These are phyloP conservation scores for Ophiostoma himal-ulmi DNA, from an alignment of 2,329 filamentous ascomycete genomes.

Conservation along the genomic window DNA sequence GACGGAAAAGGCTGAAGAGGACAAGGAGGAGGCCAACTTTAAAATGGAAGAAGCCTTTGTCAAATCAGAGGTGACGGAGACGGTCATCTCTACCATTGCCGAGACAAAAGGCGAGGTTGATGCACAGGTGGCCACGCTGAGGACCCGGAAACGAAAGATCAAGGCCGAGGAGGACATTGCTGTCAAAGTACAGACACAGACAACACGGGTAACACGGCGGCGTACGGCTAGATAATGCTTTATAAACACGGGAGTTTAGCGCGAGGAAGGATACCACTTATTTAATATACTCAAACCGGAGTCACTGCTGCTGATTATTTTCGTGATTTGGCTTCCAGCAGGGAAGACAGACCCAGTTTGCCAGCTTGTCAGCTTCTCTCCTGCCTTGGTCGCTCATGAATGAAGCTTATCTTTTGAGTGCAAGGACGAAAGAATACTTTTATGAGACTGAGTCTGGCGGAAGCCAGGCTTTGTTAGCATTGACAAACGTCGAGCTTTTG, in stretches of 20 bases:
- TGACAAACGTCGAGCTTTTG: no score
- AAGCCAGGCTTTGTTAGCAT: no score
- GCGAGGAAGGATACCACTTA: neutral
- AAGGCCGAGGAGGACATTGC: neutral
- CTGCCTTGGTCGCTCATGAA: no score
- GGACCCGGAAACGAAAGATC: constrained; percentile 8
- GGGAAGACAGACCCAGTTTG: no score
- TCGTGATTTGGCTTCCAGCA: neutral
- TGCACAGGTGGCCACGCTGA: neutral
- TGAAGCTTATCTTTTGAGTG: no score
- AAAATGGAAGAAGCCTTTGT: neutral
- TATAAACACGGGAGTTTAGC: neutral
- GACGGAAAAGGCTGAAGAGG: constrained; percentile 31
- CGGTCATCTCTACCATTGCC: neutral
- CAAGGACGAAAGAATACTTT: no score
- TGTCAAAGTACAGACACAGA: neutral
- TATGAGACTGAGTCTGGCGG: no score
- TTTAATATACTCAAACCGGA: neutral
- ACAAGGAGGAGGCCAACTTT: constrained; percentile 5
- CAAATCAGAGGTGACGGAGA: neutral
- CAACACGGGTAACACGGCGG: neutral
- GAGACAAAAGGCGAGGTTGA: neutral
- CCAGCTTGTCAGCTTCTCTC: no score
- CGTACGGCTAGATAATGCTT: neutral
- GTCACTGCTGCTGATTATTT: neutral